Conservation (phyloP, 1,284 basidiomycete genomes). For the Ganoderma lingzhi region DNA sequence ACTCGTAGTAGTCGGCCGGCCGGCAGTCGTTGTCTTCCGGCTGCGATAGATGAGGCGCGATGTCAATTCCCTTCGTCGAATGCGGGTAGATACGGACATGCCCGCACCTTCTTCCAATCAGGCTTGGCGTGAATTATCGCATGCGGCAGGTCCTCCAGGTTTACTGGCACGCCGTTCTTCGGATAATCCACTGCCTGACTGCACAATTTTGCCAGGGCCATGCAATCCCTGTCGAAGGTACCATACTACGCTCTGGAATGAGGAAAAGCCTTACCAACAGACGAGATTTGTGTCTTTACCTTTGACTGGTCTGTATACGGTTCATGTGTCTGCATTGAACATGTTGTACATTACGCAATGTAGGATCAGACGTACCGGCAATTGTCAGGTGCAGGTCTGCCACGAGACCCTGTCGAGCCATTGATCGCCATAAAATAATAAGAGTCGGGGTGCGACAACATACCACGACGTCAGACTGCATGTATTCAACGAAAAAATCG, state of each 20-base stretch:
- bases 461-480: constrained; percentile 81
- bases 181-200: constrained; percentile 75
- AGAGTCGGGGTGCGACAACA: background rate
- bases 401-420: constrained; percentile 60
- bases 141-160: constrained; percentile 54
- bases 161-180: constrained; percentile 73
- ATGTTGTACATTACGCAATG: background rate
- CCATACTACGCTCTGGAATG: constrained; percentile 55
- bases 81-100: too few relatives aligned
- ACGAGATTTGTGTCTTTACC: constrained; percentile 43
- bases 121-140: constrained; percentile 49
- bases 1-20: constrained; percentile 48
- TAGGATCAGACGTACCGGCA: constrained; percentile 43
- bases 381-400: constrained; percentile 77
- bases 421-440: background rate
- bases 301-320: constrained; percentile 65
- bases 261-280: too few relatives aligned
- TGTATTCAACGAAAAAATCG: constrained; percentile 85
- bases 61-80: too few relatives aligned
- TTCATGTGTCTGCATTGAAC: background rate
- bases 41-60: too few relatives aligned
- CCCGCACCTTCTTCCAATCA: too few relatives aligned
- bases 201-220: constrained; percentile 71
- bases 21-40: too few relatives aligned
- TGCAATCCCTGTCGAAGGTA: constrained; percentile 67